phyloP scores from a whole-genome alignment of 108 stramenopile genomes.

The Nitzschia sp. region DNA sequence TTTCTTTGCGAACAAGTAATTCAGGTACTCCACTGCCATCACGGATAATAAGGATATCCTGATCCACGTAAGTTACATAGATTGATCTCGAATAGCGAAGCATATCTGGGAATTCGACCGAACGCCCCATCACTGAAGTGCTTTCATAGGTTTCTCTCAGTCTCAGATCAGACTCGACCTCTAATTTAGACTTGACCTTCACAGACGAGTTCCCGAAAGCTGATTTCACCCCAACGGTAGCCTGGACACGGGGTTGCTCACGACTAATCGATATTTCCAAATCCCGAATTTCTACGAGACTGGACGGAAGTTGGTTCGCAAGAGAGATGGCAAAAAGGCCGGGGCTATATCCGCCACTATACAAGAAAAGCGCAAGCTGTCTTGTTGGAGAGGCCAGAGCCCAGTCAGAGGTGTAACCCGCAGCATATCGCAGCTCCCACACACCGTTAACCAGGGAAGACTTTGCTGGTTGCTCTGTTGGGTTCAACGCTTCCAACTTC shows the following conservation, averaged over 20 bases:
- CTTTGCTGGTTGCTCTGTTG: slow-evolving; percentile 59
- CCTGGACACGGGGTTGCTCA: slow-evolving; percentile 78
- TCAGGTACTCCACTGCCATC: slow-evolving; percentile 87
- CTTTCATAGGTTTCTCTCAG: slow-evolving; percentile 86
- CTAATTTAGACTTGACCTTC: slow-evolving; percentile 41
- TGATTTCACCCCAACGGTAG: slow-evolving; percentile 51
- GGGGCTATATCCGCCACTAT: slow-evolving; percentile 75
- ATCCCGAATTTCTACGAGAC: slow-evolving; percentile 67
- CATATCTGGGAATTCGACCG: slow-evolving; percentile 66
- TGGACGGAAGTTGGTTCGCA: slow-evolving; percentile 59
- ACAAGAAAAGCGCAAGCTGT: slow-evolving; percentile 74
- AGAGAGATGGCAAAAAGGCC: slow-evolving; percentile 70
- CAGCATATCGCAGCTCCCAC: slow-evolving; percentile 77
- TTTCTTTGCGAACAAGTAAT: slow-evolving; percentile 70
- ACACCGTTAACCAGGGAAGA: slow-evolving; percentile 77
- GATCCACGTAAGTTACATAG: slow-evolving; percentile 89
- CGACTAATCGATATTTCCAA: slow-evolving; percentile 75
- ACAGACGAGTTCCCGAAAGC: slow-evolving; percentile 28
- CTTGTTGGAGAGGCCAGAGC: slow-evolving; percentile 69
- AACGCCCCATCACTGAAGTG: slow-evolving; percentile 60
- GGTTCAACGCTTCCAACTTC: slow-evolving; percentile 71
- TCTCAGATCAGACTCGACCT: slow-evolving; percentile 56
- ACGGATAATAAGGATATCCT: slow-evolving; percentile 84
- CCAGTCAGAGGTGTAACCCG: slow-evolving; percentile 58
- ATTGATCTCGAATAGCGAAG: slow-evolving; percentile 76